phyloP scores from a whole-genome alignment of 306 rosid species.

The Alnus rubra region DNA sequence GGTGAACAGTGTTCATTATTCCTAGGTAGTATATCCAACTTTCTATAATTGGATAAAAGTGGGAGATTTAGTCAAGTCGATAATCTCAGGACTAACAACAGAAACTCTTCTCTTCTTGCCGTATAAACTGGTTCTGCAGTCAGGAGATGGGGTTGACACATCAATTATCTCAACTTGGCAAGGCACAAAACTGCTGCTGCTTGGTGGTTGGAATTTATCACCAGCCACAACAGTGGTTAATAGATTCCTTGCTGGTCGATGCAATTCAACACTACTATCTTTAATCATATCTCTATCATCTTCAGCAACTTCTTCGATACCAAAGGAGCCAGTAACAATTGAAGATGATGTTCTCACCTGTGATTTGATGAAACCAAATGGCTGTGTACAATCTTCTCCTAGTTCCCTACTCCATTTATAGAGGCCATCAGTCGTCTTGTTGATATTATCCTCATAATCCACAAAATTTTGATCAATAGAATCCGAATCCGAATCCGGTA shows the following conservation, averaged over 20 bases:
- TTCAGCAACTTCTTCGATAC: constrained; percentile 30
- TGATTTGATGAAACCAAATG: constrained; percentile 28
- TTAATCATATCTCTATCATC: constrained; percentile 21
- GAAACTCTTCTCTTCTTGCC: constrained; percentile 60
- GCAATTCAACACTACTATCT: constrained; percentile 22
- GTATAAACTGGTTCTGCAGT: constrained; percentile 44
- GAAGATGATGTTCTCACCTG: constrained; percentile 25
- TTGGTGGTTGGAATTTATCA: constrained; percentile 17
- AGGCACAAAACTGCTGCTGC: constrained; percentile 27
- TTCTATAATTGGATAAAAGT: constrained; percentile 59
- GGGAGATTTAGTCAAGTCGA: constrained; percentile 81
- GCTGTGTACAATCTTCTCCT: constrained; percentile 29
- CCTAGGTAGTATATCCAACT: constrained; percentile 22
- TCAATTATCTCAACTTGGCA: constrained; percentile 66
- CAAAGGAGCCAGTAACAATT: neutral
- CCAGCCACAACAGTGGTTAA: constrained; percentile 14
- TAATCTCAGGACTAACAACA: constrained; percentile 39
- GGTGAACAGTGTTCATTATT: neutral
- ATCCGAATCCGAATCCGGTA: constrained; percentile 34
- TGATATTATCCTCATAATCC: constrained; percentile 8
- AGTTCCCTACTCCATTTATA: constrained; percentile 29
- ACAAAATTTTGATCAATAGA: constrained; percentile 23
- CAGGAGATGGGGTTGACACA: constrained; percentile 77
- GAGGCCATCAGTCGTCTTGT: constrained; percentile 4
- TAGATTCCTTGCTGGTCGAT: constrained; percentile 31